Evolutionary conservation across 164 flowering plant genomes (phyloP).

Genomic region (Taxillus chinensis): DNA sequence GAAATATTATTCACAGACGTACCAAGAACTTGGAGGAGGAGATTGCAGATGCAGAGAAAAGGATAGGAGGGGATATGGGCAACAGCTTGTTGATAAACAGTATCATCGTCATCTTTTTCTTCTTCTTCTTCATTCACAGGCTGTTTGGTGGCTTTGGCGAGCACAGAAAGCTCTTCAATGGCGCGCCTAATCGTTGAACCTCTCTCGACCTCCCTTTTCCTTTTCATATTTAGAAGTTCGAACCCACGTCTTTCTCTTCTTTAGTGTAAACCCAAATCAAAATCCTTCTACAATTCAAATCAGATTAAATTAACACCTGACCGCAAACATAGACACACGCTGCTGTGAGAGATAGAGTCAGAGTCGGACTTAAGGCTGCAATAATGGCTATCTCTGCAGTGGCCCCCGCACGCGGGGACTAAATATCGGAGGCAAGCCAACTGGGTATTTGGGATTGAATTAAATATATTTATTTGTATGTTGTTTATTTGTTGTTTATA

Average conservation of each 20-base stretch:
- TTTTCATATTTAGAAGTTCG: slow-evolving; percentile 28
- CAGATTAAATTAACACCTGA: too few relatives aligned
- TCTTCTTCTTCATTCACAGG: slow-evolving; percentile 7
- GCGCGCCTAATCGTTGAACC: slow-evolving; percentile 43
- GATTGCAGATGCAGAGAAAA: slow-evolving; percentile 50
- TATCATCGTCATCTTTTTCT: slow-evolving; percentile 7
- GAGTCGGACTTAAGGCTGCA: too few relatives aligned
- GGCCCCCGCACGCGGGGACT: too few relatives aligned
- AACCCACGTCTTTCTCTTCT: background rate
- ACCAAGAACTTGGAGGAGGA: slow-evolving; percentile 74
- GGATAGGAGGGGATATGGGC: slow-evolving; percentile 40
- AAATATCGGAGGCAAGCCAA: too few relatives aligned
- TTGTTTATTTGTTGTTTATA: too few relatives aligned
- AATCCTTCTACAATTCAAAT: too few relatives aligned
- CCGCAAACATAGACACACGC: too few relatives aligned
- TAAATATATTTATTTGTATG: too few relatives aligned
- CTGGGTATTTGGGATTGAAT: too few relatives aligned
- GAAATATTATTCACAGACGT: slow-evolving; percentile 3
- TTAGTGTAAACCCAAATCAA: too few relatives aligned
- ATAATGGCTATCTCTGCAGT: too few relatives aligned
- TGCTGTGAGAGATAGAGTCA: too few relatives aligned
- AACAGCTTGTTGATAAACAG: slow-evolving; percentile 3
- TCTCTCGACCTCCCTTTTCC: slow-evolving; percentile 38
- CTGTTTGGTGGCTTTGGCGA: slow-evolving; percentile 15
- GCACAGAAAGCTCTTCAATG: slow-evolving; percentile 50